Evolutionary conservation across 2,329 filamentous ascomycete genomes (phyloP).

Genomic region (Claviceps cyperi): DNA sequence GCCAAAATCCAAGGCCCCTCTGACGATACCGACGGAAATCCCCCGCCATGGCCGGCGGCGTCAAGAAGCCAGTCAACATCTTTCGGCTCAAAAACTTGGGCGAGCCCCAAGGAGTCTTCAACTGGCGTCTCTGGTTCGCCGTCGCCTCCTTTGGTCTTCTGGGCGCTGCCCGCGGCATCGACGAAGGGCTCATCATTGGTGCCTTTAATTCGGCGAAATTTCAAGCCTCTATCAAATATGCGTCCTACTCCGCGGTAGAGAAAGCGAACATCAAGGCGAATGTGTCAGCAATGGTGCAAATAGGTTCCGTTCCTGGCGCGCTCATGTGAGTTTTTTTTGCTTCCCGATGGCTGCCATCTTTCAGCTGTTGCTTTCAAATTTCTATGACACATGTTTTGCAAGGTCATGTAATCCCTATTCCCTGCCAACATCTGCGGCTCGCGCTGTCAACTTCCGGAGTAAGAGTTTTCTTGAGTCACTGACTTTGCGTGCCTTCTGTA

Average conservation of each 20-base stretch:
- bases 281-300: constrained; percentile 69
- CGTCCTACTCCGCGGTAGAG: constrained; percentile 34
- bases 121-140: constrained; percentile 67
- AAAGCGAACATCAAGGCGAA: constrained; percentile 59
- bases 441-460: too few relatives aligned
- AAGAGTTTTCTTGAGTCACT: neutral
- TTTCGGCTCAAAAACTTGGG: constrained; percentile 49
- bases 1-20: neutral
- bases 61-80: constrained; percentile 44
- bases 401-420: too few relatives aligned
- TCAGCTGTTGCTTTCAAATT: neutral
- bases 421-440: too few relatives aligned
- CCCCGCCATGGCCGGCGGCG: constrained; percentile 31
- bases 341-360: neutral
- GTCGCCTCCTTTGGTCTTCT: constrained; percentile 61
- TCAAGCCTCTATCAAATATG: constrained; percentile 41
- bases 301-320: constrained; percentile 59
- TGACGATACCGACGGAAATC: too few relatives aligned
- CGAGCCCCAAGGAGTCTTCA: constrained; percentile 57
- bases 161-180: constrained; percentile 64
- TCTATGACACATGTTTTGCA: neutral
- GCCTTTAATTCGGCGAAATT: constrained; percentile 56
- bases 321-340: constrained; percentile 33
- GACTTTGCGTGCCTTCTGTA: neutral
- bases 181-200: constrained; percentile 65